Base-by-base conservation (phyloP, 805 yeast genomes). In the Pichia deserticola region DNA sequence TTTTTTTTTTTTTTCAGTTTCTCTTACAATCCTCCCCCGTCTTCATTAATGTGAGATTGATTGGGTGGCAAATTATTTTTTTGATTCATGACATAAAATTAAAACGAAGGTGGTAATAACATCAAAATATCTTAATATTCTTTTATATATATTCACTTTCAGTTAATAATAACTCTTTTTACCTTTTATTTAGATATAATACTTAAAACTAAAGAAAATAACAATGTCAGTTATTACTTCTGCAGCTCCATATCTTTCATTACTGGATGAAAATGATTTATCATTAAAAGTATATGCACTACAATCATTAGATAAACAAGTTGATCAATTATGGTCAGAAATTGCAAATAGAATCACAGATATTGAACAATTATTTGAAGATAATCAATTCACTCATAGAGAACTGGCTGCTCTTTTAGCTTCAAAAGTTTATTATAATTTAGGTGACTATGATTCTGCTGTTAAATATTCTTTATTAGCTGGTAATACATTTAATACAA, bases 251-350 rank as follows among this genome's bases (percentile, higher is more conserved):
- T 86, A 86, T 59, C 76, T 93, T 68, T 96, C 98, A 38, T 78
- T 93, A 54, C 75, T 93, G 63, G 81, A 81, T 54, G 99, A 93
- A 70, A 75, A 81, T 8, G 97, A 93, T 65, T 70, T 77, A 45
- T 68, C 76, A 47, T 78, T 93, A 57, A 90, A 89, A 66, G 74
- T 84, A 36, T 87, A 88, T 64, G 99, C 98, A 20, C 76, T 93
- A 62, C 73, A 83, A 50, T 82, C 95, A 20, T 78, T 93, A 57
- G 86, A 89, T 64, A 77, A 72, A 30, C 78, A 86, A 45, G 97
- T 89, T 46, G 96, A 89, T 70, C 90, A 88, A 67, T 76, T 89
- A 51, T 93, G 99, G 99, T 89, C 99, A 3, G 98, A 93, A 72
- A 86, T 93, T 51, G 95, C 99, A 51, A 93, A 93, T 69, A 82